phyloP scores from a whole-genome alignment of 2,329 filamentous ascomycete genomes.

The Knufia petricola region DNA sequence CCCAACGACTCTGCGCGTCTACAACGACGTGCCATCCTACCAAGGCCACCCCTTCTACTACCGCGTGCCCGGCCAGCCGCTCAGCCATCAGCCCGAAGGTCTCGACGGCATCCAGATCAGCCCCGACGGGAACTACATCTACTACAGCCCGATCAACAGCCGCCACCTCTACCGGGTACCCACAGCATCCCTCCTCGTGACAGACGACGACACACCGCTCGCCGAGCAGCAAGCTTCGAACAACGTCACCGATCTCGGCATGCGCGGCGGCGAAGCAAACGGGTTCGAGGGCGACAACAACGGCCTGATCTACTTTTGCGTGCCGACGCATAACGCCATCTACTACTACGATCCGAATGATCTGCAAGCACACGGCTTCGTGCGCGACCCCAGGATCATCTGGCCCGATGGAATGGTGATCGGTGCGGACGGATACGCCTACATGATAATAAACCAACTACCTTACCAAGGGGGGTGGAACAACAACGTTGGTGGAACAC shows the following conservation, averaged over 20 bases:
- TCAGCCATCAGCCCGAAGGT: slow-evolving; percentile 26
- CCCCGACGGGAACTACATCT: slow-evolving; percentile 31
- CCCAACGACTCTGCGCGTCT: slow-evolving; percentile 21
- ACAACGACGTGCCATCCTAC: slow-evolving; percentile 28
- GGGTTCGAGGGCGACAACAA: slow-evolving; percentile 37
- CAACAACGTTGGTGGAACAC: slow-evolving; percentile 30
- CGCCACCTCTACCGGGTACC: slow-evolving; percentile 29
- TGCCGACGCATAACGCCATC: slow-evolving; percentile 38
- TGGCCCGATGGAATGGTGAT: slow-evolving; percentile 37
- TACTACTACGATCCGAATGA: slow-evolving; percentile 36
- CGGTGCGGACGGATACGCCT: slow-evolving; percentile 38
- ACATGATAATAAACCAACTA: slow-evolving; percentile 43
- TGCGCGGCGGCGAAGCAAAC: slow-evolving; percentile 38
- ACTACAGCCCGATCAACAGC: slow-evolving; percentile 35
- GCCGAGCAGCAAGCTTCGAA: slow-evolving; percentile 35
- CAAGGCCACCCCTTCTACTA: slow-evolving; percentile 29
- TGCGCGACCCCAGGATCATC: slow-evolving; percentile 36
- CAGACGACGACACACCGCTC: slow-evolving; percentile 24
- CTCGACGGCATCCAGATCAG: slow-evolving; percentile 29
- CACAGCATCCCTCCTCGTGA: slow-evolving; percentile 29
- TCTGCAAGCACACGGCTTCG: slow-evolving; percentile 29
- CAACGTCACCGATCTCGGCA: slow-evolving; percentile 38
- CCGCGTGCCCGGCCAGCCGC: slow-evolving; percentile 18
- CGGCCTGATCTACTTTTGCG: slow-evolving; percentile 38
- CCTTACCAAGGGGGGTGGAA: slow-evolving; percentile 42